These are phyloP conservation scores for Amaranthus hypochondriacus DNA, from an alignment of 148 eudicot species.

Conservation along the genomic window DNA sequence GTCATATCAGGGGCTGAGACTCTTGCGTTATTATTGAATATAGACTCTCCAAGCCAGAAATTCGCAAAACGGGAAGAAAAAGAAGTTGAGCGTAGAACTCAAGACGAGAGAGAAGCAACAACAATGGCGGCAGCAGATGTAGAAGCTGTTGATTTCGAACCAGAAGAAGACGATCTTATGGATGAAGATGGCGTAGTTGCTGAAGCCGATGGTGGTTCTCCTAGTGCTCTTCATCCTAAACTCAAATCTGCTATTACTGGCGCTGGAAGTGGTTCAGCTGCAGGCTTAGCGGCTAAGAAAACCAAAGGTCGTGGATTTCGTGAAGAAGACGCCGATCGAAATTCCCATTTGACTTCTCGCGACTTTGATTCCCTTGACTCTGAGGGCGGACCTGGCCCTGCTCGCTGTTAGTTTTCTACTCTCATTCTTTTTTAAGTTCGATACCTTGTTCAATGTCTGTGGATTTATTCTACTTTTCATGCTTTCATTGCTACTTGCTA, in stretches of 20 bases:
- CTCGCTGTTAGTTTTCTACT: conserved; percentile 51
- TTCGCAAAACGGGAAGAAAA: too few relatives aligned
- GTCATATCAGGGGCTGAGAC: too few relatives aligned
- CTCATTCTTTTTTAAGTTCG: neutral
- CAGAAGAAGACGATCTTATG: conserved; percentile 87
- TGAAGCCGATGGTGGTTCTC: too few relatives aligned
- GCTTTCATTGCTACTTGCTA: neutral
- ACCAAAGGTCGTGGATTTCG: conserved; percentile 82
- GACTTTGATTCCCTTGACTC: conserved; percentile 64
- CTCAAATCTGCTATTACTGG: conserved; percentile 76
- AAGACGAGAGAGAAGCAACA: conserved; percentile 7
- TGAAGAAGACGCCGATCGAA: conserved; percentile 50
- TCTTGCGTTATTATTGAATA: too few relatives aligned
- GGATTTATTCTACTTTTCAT: neutral
- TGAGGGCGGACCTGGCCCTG: conserved; percentile 78
- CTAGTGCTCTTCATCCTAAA: conserved; percentile 39
- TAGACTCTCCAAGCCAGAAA: too few relatives aligned
- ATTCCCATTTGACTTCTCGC: conserved; percentile 43
- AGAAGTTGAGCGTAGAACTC: too few relatives aligned
- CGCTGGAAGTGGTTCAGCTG: conserved; percentile 20
- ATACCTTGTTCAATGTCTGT: neutral
- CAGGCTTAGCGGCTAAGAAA: conserved; percentile 41
- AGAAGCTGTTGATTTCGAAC: conserved; percentile 82
- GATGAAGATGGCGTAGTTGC: conserved; percentile 56
- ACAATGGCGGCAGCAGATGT: conserved; percentile 55